Evolutionary conservation across 352 stramenopile genomes (phyloP), one percentile per base, ranked within the genome.

Genomic region (Elongisporangium senticosum): DNA sequence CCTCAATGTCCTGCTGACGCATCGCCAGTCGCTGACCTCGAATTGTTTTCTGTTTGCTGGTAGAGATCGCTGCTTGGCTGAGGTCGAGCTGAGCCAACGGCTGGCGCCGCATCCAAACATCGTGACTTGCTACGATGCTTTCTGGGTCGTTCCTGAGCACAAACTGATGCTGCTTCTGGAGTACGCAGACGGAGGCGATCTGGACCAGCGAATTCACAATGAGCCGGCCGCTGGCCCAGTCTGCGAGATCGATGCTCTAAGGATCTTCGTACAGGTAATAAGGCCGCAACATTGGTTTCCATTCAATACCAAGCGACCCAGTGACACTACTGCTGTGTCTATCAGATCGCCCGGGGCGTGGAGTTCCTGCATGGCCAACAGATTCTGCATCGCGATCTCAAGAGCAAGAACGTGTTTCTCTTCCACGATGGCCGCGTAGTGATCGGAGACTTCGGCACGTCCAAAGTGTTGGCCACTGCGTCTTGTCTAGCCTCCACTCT

Each of bases 291-390:
- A 23, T 52, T 23, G 7, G 24, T 15, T 53, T 5, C 15, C 20
- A 21, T 6, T 26, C 7, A 53, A 22, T 14, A 26, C 6, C 20
- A 2, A 53, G 22, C 15, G 22, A 8, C 10, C 22, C 2, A 4
- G 22, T 53, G 20, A 53, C 19, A 2, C 17, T 26, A 20, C 8
- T 33, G 22, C 23, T 26, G 5, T 26, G 2, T 8, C 13, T 6
- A 51, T 10, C 58, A 86, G 59, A 94, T 99, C 40, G 81, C 81
- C 17, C 63, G 90, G 10, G 96, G 95, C 2, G 85, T 99, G 11
- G 62, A 80, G 7, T 83, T 87, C 59, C 56, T 95, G 20, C 84
- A 95, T 37, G 43, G 51, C 0, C 58, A 74, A 5, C 56, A 69
- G 50, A 65, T 93, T 52, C 66, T 90, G 1, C 93, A 96, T 61